Evolutionary conservation across 2,329 filamentous ascomycete genomes (phyloP), one percentile per base, ranked within the genome.

Genomic region (Aspergillus puulaauensis): DNA sequence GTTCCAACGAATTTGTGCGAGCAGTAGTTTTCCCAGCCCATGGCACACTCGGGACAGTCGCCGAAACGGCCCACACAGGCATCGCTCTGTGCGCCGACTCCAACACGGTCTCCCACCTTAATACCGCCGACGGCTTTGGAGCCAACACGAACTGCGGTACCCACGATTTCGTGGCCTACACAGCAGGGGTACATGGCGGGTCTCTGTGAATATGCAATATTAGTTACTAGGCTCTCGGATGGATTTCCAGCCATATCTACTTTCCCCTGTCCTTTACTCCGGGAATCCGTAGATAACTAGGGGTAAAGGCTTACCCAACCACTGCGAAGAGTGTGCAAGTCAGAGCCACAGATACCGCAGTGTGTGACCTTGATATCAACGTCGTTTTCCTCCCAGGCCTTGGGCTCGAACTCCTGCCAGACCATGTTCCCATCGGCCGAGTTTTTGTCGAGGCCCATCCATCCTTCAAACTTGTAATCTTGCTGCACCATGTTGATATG

Each of bases 101-200:
- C 83, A 40, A 75, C 71, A 0, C 72, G 73, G 46, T 75, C 70
- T 17, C 72, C 71, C 33, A 74, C 44, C 48, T 73, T 66, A 61
- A 74, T 69, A 3, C 59, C 62, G 15, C 64, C 53, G 6, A 61
- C 66, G 1, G 67, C 76, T 47, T 76, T 61, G 43, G 75, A 78
- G 37, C 84, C 85, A 17, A 86, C 82, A 19, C 82, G 80, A 24
- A 86, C 81, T 5, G 78, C 83, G 2, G 74, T 81, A 52, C 86
- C 86, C 45, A 88, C 82, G 44, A 88, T 86, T 67, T 89, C 86
- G 67, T 89, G 86, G 52, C 86, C 86, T 19, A 87, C 84, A 52
- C 82, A 82, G 50, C 83, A 71, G 17, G 77, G 77, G 56, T 78
- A 78, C 2, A 53, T 49, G 35, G 69, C 63, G 14, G 71, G 69